Evolutionary conservation across 768 basidiomycete species (phyloP).

Genomic region (Pholiota microspora): DNA sequence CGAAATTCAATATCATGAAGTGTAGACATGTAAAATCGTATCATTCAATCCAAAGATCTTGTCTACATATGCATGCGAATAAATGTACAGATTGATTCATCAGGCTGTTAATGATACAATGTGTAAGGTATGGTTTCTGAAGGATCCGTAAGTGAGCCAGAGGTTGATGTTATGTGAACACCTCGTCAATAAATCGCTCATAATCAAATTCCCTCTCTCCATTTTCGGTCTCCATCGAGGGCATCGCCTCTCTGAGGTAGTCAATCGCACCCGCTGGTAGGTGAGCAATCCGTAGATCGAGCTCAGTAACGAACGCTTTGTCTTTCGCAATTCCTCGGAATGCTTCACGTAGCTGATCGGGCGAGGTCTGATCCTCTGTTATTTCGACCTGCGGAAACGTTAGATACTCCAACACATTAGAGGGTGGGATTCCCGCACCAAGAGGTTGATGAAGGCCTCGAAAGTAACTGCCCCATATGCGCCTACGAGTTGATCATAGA

Average conservation of each 20-base stretch:
- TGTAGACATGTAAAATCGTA: background rate
- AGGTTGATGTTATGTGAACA: slow-evolving; percentile 42
- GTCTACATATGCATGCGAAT: too few relatives aligned
- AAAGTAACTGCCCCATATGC: slow-evolving; percentile 90
- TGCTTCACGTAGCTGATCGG: slow-evolving; percentile 87
- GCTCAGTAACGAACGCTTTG: slow-evolving; percentile 93
- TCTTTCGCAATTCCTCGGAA: slow-evolving; percentile 90
- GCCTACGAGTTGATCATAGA: slow-evolving; percentile 74
- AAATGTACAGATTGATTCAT: background rate
- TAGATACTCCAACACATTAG: background rate
- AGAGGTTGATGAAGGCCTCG: slow-evolving; percentile 90
- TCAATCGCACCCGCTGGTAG: slow-evolving; percentile 74
- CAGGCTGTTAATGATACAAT: background rate
- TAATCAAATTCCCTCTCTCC: slow-evolving; percentile 79
- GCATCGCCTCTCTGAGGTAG: slow-evolving; percentile 84
- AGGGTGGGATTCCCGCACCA: slow-evolving; percentile 48
- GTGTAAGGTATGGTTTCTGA: background rate
- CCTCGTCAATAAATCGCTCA: slow-evolving; percentile 77
- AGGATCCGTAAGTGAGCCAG: background rate
- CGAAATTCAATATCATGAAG: background rate
- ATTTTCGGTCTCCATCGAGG: slow-evolving; percentile 45
- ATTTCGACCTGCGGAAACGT: slow-evolving; percentile 73
- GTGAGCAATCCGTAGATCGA: slow-evolving; percentile 84
- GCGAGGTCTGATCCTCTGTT: slow-evolving; percentile 91
- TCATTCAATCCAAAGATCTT: too few relatives aligned